Conservation (phyloP, 2,329 filamentous ascomycete genomes). For the Fusarium newnesense region DNA sequence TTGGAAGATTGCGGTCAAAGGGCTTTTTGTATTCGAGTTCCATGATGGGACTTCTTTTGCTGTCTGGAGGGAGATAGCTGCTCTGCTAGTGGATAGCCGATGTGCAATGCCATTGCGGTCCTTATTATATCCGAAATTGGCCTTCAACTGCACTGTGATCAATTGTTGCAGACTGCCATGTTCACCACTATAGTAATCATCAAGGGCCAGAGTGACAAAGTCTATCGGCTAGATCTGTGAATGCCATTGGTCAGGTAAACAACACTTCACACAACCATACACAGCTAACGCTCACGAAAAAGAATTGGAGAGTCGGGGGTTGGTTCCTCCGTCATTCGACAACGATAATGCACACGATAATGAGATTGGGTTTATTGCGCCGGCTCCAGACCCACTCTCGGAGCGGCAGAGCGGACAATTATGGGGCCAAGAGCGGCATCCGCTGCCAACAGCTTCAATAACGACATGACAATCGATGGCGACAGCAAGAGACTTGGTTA, state of each 20-base stretch:
- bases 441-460: not conserved
- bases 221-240: not conserved
- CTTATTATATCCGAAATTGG: not conserved
- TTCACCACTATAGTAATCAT: not conserved
- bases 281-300: not conserved
- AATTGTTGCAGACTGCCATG: too few species aligned
- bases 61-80: not conserved
- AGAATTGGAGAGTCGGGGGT: not conserved
- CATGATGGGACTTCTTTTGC: not conserved
- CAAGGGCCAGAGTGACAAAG: too few species aligned
- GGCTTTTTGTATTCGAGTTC: too few species aligned
- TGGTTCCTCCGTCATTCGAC: not conserved
- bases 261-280: not conserved
- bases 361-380: not conserved
- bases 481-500: not conserved
- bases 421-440: not conserved
- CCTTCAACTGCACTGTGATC: too few species aligned
- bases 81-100: not conserved
- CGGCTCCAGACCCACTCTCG: not conserved
- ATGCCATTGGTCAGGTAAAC: not conserved
- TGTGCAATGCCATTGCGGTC: not conserved
- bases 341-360: not conserved
- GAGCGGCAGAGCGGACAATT: constrained; percentile 5
- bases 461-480: not conserved
- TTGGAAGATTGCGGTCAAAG: not conserved